A percentile compares a stretch with the other conserved stretches of the same genome.
phyloP scores from a whole-genome alignment of 2,329 filamentous ascomycete species.

The Penicillium sp. region DNA sequence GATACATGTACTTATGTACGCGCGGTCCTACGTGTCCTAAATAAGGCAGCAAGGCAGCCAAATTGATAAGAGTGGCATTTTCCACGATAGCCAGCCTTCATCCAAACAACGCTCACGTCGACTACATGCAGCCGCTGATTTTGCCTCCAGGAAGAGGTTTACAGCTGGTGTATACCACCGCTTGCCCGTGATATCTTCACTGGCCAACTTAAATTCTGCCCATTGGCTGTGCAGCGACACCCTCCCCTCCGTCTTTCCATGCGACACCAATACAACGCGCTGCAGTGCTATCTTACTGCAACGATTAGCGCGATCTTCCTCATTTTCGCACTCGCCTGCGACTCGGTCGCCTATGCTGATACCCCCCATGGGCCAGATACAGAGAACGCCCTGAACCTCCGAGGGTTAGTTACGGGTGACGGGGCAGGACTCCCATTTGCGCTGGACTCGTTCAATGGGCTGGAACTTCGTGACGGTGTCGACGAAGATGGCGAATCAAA shows the following conservation, averaged over 20 bases:
- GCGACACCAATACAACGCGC: constrained; percentile 58
- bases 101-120: neutral
- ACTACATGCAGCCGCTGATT: constrained; percentile 8
- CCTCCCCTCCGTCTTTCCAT: constrained; percentile 31
- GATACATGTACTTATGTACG: too few species aligned
- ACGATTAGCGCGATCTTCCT: constrained; percentile 63
- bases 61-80: constrained; percentile 4
- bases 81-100: constrained; percentile 3
- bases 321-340: constrained; percentile 59
- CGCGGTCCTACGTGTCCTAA: neutral
- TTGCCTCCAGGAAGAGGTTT: constrained; percentile 4
- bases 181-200: constrained; percentile 1
- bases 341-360: constrained; percentile 64
- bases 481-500: constrained; percentile 33
- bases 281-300: constrained; percentile 71
- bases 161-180: constrained; percentile 7
- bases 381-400: constrained; percentile 50
- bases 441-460: constrained; percentile 32
- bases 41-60: constrained; percentile 1
- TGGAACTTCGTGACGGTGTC: constrained; percentile 32
- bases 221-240: constrained; percentile 1
- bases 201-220: neutral
- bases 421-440: constrained; percentile 28
- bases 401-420: constrained; percentile 21
- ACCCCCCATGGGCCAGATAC: constrained; percentile 46